Conservation (phyloP, 2,329 filamentous ascomycete species). For the Apiospora koreana region DNA sequence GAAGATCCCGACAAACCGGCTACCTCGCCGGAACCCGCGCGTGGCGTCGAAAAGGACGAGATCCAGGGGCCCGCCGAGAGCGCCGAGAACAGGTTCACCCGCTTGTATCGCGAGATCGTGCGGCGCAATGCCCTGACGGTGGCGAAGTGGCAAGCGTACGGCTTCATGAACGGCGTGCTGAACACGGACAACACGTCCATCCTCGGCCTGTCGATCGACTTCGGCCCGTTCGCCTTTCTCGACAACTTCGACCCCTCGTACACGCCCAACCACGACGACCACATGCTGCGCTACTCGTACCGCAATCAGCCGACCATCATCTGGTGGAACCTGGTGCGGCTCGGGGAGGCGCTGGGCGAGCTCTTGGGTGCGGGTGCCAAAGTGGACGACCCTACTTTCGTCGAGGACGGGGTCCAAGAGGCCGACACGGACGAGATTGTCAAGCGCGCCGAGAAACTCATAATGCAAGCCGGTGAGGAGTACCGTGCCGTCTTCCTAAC, state of each 20-base stretch:
- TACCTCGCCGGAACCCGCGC: slow-evolving; percentile 44
- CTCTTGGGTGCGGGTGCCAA: slow-evolving; percentile 74
- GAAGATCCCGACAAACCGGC: slow-evolving; percentile 51
- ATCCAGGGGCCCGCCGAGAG: slow-evolving; percentile 68
- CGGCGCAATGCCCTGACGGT: slow-evolving; percentile 85
- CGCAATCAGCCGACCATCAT: slow-evolving; percentile 93
- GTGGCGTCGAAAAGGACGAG: slow-evolving; percentile 56
- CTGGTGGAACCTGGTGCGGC: slow-evolving; percentile 96
- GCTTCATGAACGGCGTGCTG: slow-evolving; percentile 98
- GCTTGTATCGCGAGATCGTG: slow-evolving; percentile 84
- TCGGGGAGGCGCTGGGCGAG: slow-evolving; percentile 88
- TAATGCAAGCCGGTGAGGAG: slow-evolving; percentile 79
- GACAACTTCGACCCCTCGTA: slow-evolving; percentile 95
- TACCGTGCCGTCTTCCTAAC: slow-evolving; percentile 83
- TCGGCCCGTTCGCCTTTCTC: slow-evolving; percentile 95
- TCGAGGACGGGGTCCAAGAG: slow-evolving; percentile 69
- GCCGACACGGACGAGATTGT: slow-evolving; percentile 67
- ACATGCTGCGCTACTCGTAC: slow-evolving; percentile 85
- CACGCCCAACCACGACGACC: slow-evolving; percentile 96
- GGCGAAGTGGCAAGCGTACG: slow-evolving; percentile 94
- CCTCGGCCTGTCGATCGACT: slow-evolving; percentile 86
- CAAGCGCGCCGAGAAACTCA: slow-evolving; percentile 79
- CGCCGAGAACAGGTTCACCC: slow-evolving; percentile 82
- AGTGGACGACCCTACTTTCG: slow-evolving; percentile 73
- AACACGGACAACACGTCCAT: slow-evolving; percentile 98